Evolutionary conservation across 768 basidiomycete species (phyloP), one percentile per base, ranked within the genome.

Genomic region (Mycena venus): DNA sequence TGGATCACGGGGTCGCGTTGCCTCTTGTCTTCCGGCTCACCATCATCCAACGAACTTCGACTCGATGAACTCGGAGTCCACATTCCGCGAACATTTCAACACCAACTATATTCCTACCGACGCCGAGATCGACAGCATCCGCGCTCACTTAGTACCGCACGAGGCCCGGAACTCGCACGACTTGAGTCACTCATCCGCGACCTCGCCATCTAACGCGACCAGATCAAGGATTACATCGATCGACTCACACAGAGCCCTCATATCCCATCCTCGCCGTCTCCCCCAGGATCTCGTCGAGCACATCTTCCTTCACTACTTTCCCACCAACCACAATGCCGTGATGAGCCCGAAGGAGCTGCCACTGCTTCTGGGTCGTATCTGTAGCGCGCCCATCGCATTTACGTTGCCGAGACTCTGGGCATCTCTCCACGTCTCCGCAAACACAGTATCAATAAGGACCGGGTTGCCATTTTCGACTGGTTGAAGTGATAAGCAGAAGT

Each of bases 351-450:
- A 21, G 17, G 63, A 65, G 38, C 29, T 73, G 4, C 81, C 82
- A 4, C 74, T 83, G 12, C 76, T 80, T 23, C 75, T 83, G 17
- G 75, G 82, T 3, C 79, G 65, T 11, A 76, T 83, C n/a, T 83
- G 82, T n/a, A n/a, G n/a, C n/a, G n/a, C n/a, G n/a, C n/a, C n/a
- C n/a, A n/a, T n/a, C n/a, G n/a, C n/a, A n/a, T n/a, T n/a, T n/a
- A n/a, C n/a, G n/a, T n/a, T n/a, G n/a, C n/a, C n/a, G n/a, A n/a
- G n/a, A n/a, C n/a, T n/a, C n/a, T n/a, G n/a, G n/a, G n/a, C n/a
- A n/a, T n/a, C n/a, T n/a, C 36, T 60, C 21, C 34, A 60, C 58
- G 17, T 60, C 4, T 55, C 17, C 44, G 8, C n/a, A 15, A 31
- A 29, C 9, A 2, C n/a, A n/a, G n/a, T n/a, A n/a, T n/a, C 8